Base-by-base conservation (phyloP, 441 rosid genomes). In the Brassica balearica region DNA sequence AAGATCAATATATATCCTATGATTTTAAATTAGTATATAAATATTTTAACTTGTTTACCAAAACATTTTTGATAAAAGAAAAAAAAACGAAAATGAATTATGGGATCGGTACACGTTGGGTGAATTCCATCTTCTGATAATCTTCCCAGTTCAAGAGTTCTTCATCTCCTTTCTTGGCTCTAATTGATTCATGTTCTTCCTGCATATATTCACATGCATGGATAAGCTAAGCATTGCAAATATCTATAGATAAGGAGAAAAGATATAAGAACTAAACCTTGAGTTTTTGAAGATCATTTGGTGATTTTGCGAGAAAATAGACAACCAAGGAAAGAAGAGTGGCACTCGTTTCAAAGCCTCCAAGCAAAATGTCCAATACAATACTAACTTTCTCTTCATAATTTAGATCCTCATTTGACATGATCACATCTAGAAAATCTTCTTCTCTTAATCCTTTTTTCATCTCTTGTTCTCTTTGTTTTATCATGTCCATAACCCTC, bases 301-400 rank as follows among this genome's bases (percentile, higher is more conserved):
- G 91, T 8, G 85, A 53, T 38, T 70, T 83, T 4, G 79, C 87
- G 67, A 94, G 89, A 81, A 90, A 94, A 88, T 88, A 90, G 77
- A 89, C 86, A 66, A 86, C 81, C 29, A 94, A 78, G 77, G 94
- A 72, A 76, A 89, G 72, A 55, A 91, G 88, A 66, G 88, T 90
- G 3, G 98, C 88, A 22, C 95, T 88, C 68, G 97, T 94, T 85
- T 94, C 97, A 66, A 91, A 88, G 53, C 96, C 97, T 19, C 92
- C 98, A 15, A 92, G 89, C 87, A 94, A 73, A 27, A 91, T 81
- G 78, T 92, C 97, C 82, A 94, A 71, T 8, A 90, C 91, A 19
- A 87, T 65, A 84, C 97, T 90, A 8, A 88, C 91, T 59, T 65
- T 87, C 85, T 90, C 90, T 55, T 88, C 90, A 76, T 84, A 84